Evolutionary conservation across 2,329 filamentous ascomycete genomes (phyloP).

Genomic region (Exophiala viscosa): DNA sequence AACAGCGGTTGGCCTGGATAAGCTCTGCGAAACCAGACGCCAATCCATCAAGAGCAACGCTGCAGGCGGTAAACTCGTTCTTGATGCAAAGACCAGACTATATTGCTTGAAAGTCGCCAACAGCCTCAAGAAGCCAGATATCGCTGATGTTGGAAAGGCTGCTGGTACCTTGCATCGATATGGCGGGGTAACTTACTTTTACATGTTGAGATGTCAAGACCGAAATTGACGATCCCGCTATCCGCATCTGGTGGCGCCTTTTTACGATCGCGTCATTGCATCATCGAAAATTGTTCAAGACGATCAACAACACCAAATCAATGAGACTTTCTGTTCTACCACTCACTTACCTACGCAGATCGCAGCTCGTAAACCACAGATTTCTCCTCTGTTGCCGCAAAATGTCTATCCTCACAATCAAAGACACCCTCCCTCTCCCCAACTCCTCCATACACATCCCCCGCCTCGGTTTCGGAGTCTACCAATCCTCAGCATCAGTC

Average conservation of each 20-base stretch:
- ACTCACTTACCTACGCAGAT: neutral
- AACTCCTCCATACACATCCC: slow-evolving; percentile 56
- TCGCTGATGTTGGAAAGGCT: neutral
- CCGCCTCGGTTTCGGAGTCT: slow-evolving; percentile 68
- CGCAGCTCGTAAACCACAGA: neutral
- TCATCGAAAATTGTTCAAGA: slow-evolving; percentile 5
- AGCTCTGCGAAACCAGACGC: slow-evolving; percentile 73
- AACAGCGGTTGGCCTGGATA: slow-evolving; percentile 74
- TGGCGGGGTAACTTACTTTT: too few species aligned
- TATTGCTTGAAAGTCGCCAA: too few species aligned
- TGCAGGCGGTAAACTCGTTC: slow-evolving; percentile 90
- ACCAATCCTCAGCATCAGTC: slow-evolving; percentile 53
- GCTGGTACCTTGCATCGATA: neutral
- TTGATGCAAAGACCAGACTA: slow-evolving; percentile 58
- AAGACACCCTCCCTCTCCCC: slow-evolving; percentile 49
- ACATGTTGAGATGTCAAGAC: neutral
- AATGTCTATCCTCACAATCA: slow-evolving; percentile 40
- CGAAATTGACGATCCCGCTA: neutral
- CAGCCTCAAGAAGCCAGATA: too few species aligned
- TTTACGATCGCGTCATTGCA: slow-evolving; percentile 3
- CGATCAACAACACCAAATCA: neutral
- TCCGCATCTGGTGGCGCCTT: neutral
- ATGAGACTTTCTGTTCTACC: neutral
- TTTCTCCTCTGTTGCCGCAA: slow-evolving; percentile 24
- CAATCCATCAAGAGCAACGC: slow-evolving; percentile 77